Evolutionary conservation across 176 grass and related monocot species (phyloP).

Genomic region (Hordeum vulgare): MorexV3_pseudomolecules_assembly NC_058519.1:116557085-116557584

Average conservation of each 20-base stretch:
- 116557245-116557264: neutral
- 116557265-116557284: neutral
- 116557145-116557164: constrained; percentile 75
- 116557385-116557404: neutral
- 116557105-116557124: constrained; percentile 45
- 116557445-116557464: neutral
- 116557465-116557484: neutral
- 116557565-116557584: constrained; percentile 45
- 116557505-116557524: neutral
- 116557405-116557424: neutral
- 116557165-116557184: constrained; percentile 46
- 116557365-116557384: neutral
- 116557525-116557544: neutral
- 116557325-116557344: neutral
- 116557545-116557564: constrained; percentile 15
- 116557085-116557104: constrained; percentile 51
- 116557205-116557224: constrained; percentile 55
- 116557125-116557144: constrained; percentile 88
- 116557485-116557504: neutral
- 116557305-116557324: neutral
- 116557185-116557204: constrained; percentile 91
- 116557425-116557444: neutral
- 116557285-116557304: neutral
- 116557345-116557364: neutral
- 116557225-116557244: neutral